Evolutionary conservation across 129 eudicot genomes (phyloP), one percentile per base, ranked within the genome.

Genomic region (Lactuca saligna): DNA sequence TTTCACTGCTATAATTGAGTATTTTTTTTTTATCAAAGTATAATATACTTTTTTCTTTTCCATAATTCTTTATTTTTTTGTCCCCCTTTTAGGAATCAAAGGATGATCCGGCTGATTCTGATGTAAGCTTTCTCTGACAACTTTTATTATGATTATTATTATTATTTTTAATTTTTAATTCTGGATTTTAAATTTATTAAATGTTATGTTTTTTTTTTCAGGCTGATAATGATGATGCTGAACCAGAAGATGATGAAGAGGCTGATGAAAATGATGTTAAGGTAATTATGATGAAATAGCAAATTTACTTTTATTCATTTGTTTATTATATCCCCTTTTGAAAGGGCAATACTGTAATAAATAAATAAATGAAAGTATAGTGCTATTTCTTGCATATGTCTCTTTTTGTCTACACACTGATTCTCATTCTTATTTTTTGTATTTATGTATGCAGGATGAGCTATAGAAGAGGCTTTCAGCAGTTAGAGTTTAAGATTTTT

Each of bases 41-140:
- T 2, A 3, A 35, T 6, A 44, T 10, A 9, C 4, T 63, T 29
- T 7, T 39, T 4, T 20, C 39, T 33, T 11, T 37, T 39, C 15
- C 17, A 17, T 31, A 25, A 44, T 29, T 31, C 4, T 72, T 39
- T 65, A 13, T 63, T 16, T 15, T 2, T 17, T 55, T 7, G 12
- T 17, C 54, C 37, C 57, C 0, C 54, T n/a, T 25, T n/a, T 86
- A 91, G 97, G 97, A 88, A 78, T 51, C 91, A 33, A 91, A 91
- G 85, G 81, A 73, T 53, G 93, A 80, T 20, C 88, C 93, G 1
- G 80, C 29, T 73, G 97, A 85, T 63, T 91, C 97, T 75, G 97
- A 91, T 69, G 81, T 76, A 63, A 41, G 60, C 38, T 56, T n/a
- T 38, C 49, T 42, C 17, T 29, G 20, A 37, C 37, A 46, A 11